These are phyloP conservation scores for Aspergillus transmontanensis DNA, from an alignment of 2,329 filamentous ascomycete species.

Conservation along the genomic window DNA sequence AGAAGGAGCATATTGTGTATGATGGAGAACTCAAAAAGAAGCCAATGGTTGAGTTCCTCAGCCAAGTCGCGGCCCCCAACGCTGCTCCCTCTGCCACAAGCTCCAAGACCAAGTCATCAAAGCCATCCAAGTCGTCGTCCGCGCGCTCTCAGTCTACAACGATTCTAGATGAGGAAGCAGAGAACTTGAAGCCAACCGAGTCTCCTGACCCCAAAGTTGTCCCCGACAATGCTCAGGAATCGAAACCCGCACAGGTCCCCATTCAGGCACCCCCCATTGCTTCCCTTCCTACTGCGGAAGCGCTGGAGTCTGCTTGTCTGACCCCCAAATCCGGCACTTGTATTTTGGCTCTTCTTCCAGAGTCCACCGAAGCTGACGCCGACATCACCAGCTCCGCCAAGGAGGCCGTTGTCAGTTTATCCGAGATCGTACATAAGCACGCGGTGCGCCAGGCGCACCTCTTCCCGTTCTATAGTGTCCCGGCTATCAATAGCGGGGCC, in stretches of 20 bases:
- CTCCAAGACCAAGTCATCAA: constrained; percentile 33
- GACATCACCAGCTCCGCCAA: constrained; percentile 45
- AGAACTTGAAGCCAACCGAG: constrained; percentile 50
- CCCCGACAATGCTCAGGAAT: constrained; percentile 35
- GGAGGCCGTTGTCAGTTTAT: constrained; percentile 65
- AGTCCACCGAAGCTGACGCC: constrained; percentile 53
- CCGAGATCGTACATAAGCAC: constrained; percentile 77
- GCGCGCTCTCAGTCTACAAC: constrained; percentile 50
- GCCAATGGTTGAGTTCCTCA: constrained; percentile 78
- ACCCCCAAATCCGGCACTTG: constrained; percentile 77
- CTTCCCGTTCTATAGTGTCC: constrained; percentile 82
- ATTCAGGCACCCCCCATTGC: constrained; percentile 65
- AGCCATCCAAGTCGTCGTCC: constrained; percentile 46
- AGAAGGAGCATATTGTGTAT: constrained; percentile 71
- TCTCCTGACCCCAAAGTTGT: constrained; percentile 55
- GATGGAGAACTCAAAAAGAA: constrained; percentile 84
- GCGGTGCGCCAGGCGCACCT: constrained; percentile 65
- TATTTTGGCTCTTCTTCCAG: constrained; percentile 72
- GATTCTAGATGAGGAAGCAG: constrained; percentile 36
- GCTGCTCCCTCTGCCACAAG: constrained; percentile 65
- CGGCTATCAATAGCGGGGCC: constrained; percentile 62
- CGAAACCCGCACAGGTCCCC: constrained; percentile 51
- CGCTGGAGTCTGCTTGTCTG: constrained; percentile 72
- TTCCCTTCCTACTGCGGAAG: constrained; percentile 63
- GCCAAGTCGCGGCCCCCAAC: constrained; percentile 76